These are phyloP conservation scores for Phytophthora gonapodyides DNA, from an alignment of 352 stramenopile genomes.

Conservation along the genomic window DNA sequence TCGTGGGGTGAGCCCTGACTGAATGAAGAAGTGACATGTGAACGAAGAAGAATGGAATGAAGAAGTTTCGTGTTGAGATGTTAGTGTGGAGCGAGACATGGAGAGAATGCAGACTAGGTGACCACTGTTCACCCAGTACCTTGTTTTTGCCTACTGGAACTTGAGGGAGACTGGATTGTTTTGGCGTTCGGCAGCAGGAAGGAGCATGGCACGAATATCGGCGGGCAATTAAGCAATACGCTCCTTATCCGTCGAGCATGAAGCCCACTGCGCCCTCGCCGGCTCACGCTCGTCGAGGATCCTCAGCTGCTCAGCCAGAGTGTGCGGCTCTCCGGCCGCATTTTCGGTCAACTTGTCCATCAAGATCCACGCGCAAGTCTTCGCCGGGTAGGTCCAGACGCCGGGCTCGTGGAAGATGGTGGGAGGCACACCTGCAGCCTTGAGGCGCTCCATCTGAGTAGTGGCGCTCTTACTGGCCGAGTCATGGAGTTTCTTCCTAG, in stretches of 20 bases:
- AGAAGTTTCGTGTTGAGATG: too few species aligned
- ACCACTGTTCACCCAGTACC: background rate
- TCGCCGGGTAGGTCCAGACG: constrained; percentile 1
- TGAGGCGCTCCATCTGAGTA: background rate
- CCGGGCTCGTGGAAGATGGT: background rate
- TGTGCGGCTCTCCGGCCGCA: background rate
- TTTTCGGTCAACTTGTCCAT: background rate
- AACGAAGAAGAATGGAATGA: too few species aligned
- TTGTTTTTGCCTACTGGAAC: background rate
- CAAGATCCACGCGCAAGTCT: background rate
- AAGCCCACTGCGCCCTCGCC: background rate
- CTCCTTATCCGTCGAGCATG: background rate
- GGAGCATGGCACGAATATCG: background rate
- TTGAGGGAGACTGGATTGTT: background rate
- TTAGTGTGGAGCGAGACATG: too few species aligned
- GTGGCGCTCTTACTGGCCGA: background rate
- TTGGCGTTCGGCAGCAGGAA: background rate
- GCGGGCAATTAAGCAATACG: background rate
- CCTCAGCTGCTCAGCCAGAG: background rate
- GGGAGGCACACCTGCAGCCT: background rate
- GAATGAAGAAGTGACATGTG: background rate
- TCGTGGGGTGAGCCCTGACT: background rate
- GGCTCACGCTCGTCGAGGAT: background rate
- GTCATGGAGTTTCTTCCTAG: background rate
- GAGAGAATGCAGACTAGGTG: background rate